phyloP scores from a whole-genome alignment of 2,329 filamentous ascomycete genomes.

The Fusarium irregulare region DNA sequence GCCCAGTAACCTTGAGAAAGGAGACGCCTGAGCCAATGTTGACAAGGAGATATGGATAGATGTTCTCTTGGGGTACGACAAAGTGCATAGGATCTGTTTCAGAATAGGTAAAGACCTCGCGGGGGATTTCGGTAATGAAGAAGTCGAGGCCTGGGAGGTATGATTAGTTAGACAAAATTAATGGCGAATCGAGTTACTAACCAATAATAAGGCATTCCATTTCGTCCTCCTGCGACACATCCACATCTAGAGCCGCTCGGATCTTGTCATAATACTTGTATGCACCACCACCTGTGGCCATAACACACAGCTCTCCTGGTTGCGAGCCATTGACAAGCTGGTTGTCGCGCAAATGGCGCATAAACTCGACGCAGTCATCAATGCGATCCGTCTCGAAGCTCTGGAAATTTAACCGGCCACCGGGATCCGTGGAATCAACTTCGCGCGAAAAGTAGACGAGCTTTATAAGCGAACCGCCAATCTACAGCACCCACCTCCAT shows the following conservation, averaged over 20 bases:
- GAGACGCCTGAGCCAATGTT: conserved; percentile 98
- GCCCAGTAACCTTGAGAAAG: conserved; percentile 96
- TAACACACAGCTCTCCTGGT: conserved; percentile 82
- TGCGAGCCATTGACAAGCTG: conserved; percentile 81
- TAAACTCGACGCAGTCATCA: conserved; percentile 92
- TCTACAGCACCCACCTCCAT: conserved; percentile 62
- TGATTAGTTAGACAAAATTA: conserved; percentile 11
- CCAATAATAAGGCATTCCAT: conserved; percentile 99
- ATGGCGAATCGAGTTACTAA: conserved; percentile 53
- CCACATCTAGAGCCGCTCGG: conserved; percentile 82
- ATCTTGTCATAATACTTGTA: conserved; percentile 98
- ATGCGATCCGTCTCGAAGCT: conserved; percentile 97
- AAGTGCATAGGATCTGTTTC: conserved; percentile 93
- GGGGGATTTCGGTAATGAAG: conserved; percentile 97
- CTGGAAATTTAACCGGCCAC: conserved; percentile 92
- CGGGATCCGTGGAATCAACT: conserved; percentile 79
- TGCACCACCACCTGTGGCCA: conserved; percentile 95
- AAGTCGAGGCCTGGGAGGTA: conserved; percentile 82
- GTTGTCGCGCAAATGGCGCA: conserved; percentile 85
- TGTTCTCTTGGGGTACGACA: conserved; percentile 77
- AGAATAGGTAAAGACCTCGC: conserved; percentile 96
- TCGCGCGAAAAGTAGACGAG: conserved; percentile 97
- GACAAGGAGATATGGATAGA: conserved; percentile 96
- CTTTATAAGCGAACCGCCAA: conserved; percentile 95
- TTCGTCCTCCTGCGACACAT: conserved; percentile 93